These are phyloP conservation scores for Epicoccum nigrum DNA, from an alignment of 2,329 filamentous ascomycete species.

Conservation along the genomic window DNA sequence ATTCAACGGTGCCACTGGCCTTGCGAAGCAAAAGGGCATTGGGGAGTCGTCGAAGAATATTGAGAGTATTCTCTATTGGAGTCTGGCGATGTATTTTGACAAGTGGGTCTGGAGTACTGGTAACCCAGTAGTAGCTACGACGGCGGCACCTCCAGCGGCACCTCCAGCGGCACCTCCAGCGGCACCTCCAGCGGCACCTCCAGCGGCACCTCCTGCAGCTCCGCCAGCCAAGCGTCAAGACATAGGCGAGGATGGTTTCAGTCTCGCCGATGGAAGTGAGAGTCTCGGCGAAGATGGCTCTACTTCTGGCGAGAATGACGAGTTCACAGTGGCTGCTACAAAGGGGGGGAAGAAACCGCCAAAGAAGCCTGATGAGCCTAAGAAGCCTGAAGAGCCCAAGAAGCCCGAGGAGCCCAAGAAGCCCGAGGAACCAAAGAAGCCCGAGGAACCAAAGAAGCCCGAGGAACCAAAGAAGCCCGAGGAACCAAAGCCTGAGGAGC, in stretches of 20 bases:
- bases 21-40: constrained; percentile 15
- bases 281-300: no score
- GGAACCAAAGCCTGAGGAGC: constrained; percentile 6
- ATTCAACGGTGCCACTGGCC: constrained; percentile 7
- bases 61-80: constrained; percentile 21
- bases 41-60: constrained; percentile 12
- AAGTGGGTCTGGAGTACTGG: constrained; percentile 19
- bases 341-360: constrained; percentile 5
- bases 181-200: not conserved
- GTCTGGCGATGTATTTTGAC: constrained; percentile 16
- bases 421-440: constrained; percentile 3
- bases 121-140: constrained; percentile 7
- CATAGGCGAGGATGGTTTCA: not conserved
- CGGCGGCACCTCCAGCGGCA: not conserved
- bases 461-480: not conserved
- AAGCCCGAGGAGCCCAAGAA: not conserved
- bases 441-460: no score
- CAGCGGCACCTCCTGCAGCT: not conserved
- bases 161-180: constrained; percentile 1
- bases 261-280: no score
- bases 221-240: not conserved
- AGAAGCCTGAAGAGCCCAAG: not conserved
- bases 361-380: constrained; percentile 1
- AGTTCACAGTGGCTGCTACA: no score
- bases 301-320: no score